Evolutionary conservation across 805 yeast genomes (phyloP).

Genomic region (Maudiozyma pseudohumilis): DNA sequence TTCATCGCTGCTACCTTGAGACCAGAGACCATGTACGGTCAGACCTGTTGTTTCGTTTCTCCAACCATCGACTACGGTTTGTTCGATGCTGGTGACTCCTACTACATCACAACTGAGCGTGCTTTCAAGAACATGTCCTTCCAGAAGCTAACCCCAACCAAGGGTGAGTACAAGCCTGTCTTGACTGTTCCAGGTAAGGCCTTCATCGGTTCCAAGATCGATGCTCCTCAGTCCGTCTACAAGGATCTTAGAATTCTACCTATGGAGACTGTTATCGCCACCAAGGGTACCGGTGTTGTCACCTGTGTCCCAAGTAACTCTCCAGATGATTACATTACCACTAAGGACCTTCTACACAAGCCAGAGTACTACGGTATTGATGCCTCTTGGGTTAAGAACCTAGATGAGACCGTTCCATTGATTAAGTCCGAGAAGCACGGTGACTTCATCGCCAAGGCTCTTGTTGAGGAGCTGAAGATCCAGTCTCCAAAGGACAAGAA

Average conservation of each 20-base stretch:
- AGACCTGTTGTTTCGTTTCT: slow-evolving; percentile 94
- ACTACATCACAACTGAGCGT: slow-evolving; percentile 82
- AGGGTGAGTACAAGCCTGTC: slow-evolving; percentile 65
- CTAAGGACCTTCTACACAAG: slow-evolving; percentile 73
- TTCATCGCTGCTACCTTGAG: slow-evolving; percentile 94
- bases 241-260: slow-evolving; percentile 76
- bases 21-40: slow-evolving; percentile 99
- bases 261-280: slow-evolving; percentile 92
- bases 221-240: slow-evolving; percentile 71
- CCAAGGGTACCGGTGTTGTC: slow-evolving; percentile 98
- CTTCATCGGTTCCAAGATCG: slow-evolving; percentile 77
- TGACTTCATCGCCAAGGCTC: slow-evolving; percentile 71
- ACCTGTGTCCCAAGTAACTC: slow-evolving; percentile 99
- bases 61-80: slow-evolving; percentile 90
- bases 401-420: slow-evolving; percentile 58
- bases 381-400: slow-evolving; percentile 63
- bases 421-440: slow-evolving; percentile 81
- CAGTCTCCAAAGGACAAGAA: slow-evolving; percentile 88
- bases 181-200: slow-evolving; percentile 55
- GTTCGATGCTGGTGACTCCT: slow-evolving; percentile 70
- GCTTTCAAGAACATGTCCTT: slow-evolving; percentile 96
- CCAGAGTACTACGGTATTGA: slow-evolving; percentile 83
- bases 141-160: slow-evolving; percentile 82
- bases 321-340: slow-evolving; percentile 91
- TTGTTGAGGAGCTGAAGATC: slow-evolving; percentile 81